These are phyloP conservation scores for Quercus suber DNA, from an alignment of 306 rosid species.

Conservation along the genomic window DNA sequence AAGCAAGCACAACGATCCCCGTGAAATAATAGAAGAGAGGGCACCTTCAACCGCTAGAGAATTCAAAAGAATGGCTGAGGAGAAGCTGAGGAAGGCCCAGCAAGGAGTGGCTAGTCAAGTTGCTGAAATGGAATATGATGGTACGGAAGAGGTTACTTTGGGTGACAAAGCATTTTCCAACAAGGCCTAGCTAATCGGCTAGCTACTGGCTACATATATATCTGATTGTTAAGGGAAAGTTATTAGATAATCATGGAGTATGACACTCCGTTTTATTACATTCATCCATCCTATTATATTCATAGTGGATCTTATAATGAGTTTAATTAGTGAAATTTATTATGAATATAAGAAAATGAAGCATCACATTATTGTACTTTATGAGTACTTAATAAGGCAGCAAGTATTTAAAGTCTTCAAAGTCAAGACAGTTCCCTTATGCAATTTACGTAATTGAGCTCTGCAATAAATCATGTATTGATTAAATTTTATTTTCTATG, in stretches of 20 bases:
- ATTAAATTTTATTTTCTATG: no score
- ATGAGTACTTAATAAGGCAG: no score
- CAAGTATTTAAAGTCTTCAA: no score
- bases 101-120: conserved; percentile 17
- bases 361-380: no score
- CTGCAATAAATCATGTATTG: background rate
- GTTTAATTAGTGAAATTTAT: no score
- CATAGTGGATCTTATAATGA: fast-evolving
- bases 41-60: conserved; percentile 29
- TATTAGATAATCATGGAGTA: no score
- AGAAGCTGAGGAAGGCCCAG: conserved; percentile 18
- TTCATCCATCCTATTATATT: no score
- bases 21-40: conserved; percentile 5
- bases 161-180: conserved; percentile 3
- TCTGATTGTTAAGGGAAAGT: no score
- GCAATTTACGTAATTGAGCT: no score
- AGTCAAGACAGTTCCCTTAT: no score
- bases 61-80: conserved; percentile 26
- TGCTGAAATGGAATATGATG: conserved; percentile 12
- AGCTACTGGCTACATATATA: background rate
- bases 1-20: background rate
- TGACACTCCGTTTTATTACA: no score
- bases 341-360: no score
- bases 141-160: conserved; percentile 5
- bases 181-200: background rate